Base-by-base conservation (phyloP, 371 early-diverging fungal species). In the Apophysomyces trapeziformis region DNA sequence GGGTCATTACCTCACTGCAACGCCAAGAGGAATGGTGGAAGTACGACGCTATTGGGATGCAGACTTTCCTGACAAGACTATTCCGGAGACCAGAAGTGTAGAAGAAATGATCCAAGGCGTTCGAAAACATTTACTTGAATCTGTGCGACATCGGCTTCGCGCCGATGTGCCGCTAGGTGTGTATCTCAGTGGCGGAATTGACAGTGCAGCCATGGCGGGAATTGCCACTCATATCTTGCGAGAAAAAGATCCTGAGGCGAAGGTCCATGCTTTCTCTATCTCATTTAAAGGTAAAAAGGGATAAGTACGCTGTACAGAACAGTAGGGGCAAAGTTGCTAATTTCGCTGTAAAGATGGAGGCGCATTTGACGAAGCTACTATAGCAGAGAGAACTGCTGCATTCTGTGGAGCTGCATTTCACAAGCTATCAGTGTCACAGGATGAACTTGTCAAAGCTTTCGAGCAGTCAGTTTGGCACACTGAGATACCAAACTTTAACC, bases 91-190 rank as follows among this genome's bases (percentile, higher is more conserved):
- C 14, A 68, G 71, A 38, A 47, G 68, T n/a, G 65, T 68, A 3
- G 68, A 68, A 9, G 71, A 71, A 37, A 71, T 71, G 71, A 36
- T 71, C 1, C 61, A 71, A 61, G 71, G 71, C 44, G 71, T 71
- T 7, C 71, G 61, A 14, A 68, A 71, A 2, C 71, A 50, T 26
- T 64, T 71, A 13, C 11, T 68, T 11, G 71, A 71, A n/a, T 57
- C 71, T 36, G 58, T 71, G 12, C 35, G 71, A 57, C 44, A 54
- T 9, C 65, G 71, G 57, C 58, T 71, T 38, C 57, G 68, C 32
- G 71, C 71, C 5, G 71, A 71, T 41, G 71, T 71, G 4, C 71
- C 71, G 37, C 14, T 68, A 21, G 71, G 68, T 43, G 61, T 71
- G 1, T 71, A 71, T 32, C 59, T 71, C 2, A 71, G 71, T 56